phyloP scores from a whole-genome alignment of 306 rosid species.

The Acacia acuminata region DNA sequence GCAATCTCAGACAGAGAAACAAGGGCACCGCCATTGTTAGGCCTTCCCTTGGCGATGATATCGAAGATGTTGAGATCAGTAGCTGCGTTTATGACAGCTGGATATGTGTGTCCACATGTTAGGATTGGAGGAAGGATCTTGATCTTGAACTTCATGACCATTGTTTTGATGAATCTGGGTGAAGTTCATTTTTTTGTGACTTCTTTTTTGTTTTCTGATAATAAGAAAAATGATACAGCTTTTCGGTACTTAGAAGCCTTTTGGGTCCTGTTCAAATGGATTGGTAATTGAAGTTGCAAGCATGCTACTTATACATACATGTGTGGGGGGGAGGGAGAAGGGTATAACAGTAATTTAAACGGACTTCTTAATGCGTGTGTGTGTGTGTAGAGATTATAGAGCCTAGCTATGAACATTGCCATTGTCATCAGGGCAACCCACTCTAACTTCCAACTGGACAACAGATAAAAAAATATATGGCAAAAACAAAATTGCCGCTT shows the following conservation, averaged over 20 bases:
- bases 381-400: too few relatives aligned
- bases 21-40: background rate
- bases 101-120: background rate
- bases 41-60: background rate
- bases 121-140: background rate
- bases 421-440: too few relatives aligned
- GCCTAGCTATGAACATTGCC: too few relatives aligned
- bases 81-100: background rate
- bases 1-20: background rate
- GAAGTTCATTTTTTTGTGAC: background rate
- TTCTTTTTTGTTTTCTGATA: background rate
- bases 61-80: background rate
- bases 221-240: background rate
- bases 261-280: background rate
- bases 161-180: background rate
- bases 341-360: too few relatives aligned
- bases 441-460: too few relatives aligned
- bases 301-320: background rate
- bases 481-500: too few relatives aligned
- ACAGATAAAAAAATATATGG: too few relatives aligned
- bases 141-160: background rate
- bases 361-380: too few relatives aligned
- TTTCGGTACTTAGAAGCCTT: background rate
- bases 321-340: background rate
- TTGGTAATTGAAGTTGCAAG: background rate